These are phyloP conservation scores for Lanmaoa rubissima DNA, from an alignment of 768 basidiomycete genomes.

Conservation along the genomic window DNA sequence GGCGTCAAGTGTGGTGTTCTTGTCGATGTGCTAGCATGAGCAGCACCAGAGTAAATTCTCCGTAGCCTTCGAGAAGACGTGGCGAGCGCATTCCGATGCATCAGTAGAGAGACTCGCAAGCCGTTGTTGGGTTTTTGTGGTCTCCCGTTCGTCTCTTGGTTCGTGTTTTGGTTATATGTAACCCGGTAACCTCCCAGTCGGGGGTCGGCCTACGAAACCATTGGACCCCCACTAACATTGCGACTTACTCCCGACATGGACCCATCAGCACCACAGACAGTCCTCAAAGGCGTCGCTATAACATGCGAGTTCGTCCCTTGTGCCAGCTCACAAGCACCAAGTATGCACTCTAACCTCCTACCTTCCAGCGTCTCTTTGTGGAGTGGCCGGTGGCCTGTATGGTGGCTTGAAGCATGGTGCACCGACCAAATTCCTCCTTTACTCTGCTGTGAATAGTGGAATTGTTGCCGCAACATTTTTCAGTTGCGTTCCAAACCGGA, in stretches of 20 bases:
- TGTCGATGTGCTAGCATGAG: neutral
- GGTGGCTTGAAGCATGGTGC: constrained; percentile 49
- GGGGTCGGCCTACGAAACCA: neutral
- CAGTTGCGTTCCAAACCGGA: constrained; percentile 44
- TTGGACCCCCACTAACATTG: too few species aligned
- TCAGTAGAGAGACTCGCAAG: constrained; percentile 1
- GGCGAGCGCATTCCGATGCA: constrained; percentile 14
- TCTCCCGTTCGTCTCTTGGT: too few species aligned
- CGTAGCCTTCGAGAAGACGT: constrained; percentile 3
- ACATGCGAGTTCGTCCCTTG: constrained; percentile 77
- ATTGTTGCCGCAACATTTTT: constrained; percentile 77
- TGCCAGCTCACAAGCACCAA: constrained; percentile 4
- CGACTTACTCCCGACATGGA: constrained; percentile 21
- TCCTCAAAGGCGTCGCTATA: constrained; percentile 56
- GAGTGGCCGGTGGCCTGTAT: constrained; percentile 42
- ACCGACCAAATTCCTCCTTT: constrained; percentile 47
- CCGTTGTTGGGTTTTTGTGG: neutral
- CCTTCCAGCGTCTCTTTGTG: constrained; percentile 55
- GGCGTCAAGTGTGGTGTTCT: constrained; percentile 1
- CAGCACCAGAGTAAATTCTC: constrained; percentile 7
- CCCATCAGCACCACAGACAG: constrained; percentile 37
- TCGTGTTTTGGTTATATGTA: too few species aligned
- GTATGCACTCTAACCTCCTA: constrained; percentile 28
- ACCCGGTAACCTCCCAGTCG: neutral
- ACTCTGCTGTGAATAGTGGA: constrained; percentile 70